Base-by-base conservation (phyloP, 805 yeast species). In the Lipomyces oligophaga region DNA sequence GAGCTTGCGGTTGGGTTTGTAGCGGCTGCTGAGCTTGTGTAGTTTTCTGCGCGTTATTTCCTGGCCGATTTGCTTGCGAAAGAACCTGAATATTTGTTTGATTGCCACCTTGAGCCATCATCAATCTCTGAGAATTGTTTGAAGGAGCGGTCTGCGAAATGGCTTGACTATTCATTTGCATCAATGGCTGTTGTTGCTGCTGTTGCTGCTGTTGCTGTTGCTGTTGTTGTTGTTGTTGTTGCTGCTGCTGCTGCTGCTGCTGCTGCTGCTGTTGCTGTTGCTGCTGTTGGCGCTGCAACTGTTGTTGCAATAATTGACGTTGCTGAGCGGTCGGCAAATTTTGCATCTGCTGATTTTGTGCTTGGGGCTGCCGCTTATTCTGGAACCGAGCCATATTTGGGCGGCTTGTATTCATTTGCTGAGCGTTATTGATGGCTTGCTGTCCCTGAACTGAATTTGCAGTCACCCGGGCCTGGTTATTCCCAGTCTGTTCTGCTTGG, bases 61-160 rank as follows among this genome's bases (percentile, higher is more conserved):
- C 54, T 45, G 18, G 49, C 28, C 44, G 65, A 63, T 62, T 41
- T 22, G 63, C 58, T 27, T 59, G 39, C 7, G 30, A 41, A 13
- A 34, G 43, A 36, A 36, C 51, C 56, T 37, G 42, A 18, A 38
- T 31, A 24, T 25, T 34, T 30, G 37, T 50, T 15, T 34, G 51
- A 41, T 15, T 11, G 34, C 27, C 27, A 25, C 26, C 25, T 27
- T 39, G 43, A 11, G 16, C 26, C 34, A 43, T 7, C 37, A 26
- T 25, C 22, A 33, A 15, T 20, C 45, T 46, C 31, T 45, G n/a
- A n/a, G n/a, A n/a, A n/a, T n/a, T n/a, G n/a, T n/a, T n/a, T n/a
- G n/a, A n/a, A n/a, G n/a, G n/a, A n/a, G n/a, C n/a, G n/a, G n/a
- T n/a, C n/a, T n/a, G n/a, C n/a, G n/a, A n/a, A n/a, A n/a, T n/a